These are phyloP conservation scores for Thermomyces lanuginosus DNA, from an alignment of 2,329 filamentous ascomycete species.

Conservation along the genomic window DNA sequence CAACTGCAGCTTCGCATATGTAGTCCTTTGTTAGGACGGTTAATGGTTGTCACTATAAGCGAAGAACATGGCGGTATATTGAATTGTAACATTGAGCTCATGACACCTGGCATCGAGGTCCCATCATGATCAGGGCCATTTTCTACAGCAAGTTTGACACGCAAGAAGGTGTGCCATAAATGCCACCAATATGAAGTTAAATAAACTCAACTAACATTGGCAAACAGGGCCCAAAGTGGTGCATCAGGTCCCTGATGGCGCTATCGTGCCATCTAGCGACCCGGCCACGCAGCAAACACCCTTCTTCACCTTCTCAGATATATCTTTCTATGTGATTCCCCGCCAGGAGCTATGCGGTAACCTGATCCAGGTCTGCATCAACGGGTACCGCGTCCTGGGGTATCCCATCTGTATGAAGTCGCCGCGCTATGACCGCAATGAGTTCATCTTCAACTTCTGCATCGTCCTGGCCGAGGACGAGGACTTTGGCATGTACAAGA, in stretches of 20 bases:
- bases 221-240: constrained; percentile 44
- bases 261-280: constrained; percentile 35
- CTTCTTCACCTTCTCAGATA: constrained; percentile 68
- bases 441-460: constrained; percentile 98
- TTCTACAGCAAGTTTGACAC: constrained; percentile 53
- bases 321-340: constrained; percentile 87
- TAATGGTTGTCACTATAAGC: too few relatives aligned
- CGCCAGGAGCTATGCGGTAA: constrained; percentile 90
- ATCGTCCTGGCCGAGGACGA: constrained; percentile 55
- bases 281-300: constrained; percentile 36
- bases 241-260: constrained; percentile 47
- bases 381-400: constrained; percentile 67
- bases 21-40: too few relatives aligned
- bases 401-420: constrained; percentile 79
- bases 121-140: constrained; percentile 44
- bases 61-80: too few relatives aligned
- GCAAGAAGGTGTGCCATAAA: constrained; percentile 30
- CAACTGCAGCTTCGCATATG: too few relatives aligned
- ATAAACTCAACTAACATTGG: too few relatives aligned
- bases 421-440: constrained; percentile 71
- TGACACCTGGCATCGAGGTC: too few relatives aligned
- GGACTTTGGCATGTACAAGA: constrained; percentile 65
- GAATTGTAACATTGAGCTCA: too few relatives aligned
- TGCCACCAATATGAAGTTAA: constrained; percentile 2
- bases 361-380: constrained; percentile 53